Percentiles rank a stretch among this genome's conserved stretches.
phyloP scores from a whole-genome alignment of 441 rosid genomes.

The Geranium incanum region DNA sequence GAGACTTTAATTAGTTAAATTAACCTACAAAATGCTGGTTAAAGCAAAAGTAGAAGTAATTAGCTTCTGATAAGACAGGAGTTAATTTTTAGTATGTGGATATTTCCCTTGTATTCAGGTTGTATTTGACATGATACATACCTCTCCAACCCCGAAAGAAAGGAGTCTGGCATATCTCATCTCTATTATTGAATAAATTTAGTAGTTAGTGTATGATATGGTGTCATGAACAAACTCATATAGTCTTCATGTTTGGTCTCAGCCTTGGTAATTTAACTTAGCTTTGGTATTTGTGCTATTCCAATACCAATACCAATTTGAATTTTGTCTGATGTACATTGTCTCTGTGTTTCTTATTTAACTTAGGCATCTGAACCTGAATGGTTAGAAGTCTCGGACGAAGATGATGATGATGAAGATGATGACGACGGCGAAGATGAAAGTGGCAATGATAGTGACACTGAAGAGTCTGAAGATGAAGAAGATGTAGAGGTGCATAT shows the following conservation, averaged over 20 bases:
- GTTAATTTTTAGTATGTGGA: neutral
- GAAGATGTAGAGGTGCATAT: slow-evolving; percentile 43
- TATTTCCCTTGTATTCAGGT: neutral
- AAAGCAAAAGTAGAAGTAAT: neutral
- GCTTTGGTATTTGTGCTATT: neutral
- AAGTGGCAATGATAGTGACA: slow-evolving; percentile 34
- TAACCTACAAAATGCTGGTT: neutral
- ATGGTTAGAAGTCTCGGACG: slow-evolving; percentile 85
- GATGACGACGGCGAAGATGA: slow-evolving; percentile 44
- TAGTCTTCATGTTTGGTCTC: neutral
- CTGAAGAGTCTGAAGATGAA: slow-evolving; percentile 55
- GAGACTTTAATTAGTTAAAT: neutral
- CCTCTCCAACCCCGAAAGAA: too few relatives aligned
- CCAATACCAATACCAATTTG: neutral
- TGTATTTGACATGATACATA: neutral
- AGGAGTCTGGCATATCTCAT: too few relatives aligned
- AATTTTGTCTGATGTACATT: slow-evolving; percentile 12
- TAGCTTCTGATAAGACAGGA: neutral
- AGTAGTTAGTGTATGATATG: too few relatives aligned
- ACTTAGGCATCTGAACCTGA: slow-evolving; percentile 80
- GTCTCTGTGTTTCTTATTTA: slow-evolving; percentile 17
- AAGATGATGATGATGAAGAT: slow-evolving; percentile 74
- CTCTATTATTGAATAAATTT: too few relatives aligned
- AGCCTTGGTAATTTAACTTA: neutral
- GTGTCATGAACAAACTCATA: too few relatives aligned